Evolutionary conservation across 352 stramenopile genomes (phyloP), one percentile per base, ranked within the genome.

Genomic region (Pythium rhizo-oryzae): DNA sequence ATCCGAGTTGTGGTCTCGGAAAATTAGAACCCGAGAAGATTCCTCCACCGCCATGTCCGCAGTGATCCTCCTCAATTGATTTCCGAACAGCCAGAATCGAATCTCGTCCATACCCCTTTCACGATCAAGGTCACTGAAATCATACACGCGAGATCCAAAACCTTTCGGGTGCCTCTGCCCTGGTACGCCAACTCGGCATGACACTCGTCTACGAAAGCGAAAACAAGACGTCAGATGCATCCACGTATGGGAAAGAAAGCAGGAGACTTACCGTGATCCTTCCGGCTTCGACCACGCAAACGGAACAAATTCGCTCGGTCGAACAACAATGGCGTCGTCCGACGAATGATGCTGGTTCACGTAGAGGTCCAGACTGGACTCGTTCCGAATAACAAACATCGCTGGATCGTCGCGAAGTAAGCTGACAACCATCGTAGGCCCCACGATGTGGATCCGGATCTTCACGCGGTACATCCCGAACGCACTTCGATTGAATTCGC

Each of bases 351-450:
- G 70, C 61, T 96, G 87, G 41, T 76, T 89, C 37, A 95, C 81
- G 59, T 83, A 84, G 25, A 96, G 68, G 41, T 94, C 85, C 9
- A 79, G 80, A 49, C 74, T 88, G 18, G 89, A 93, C 54, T 95
- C 80, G 53, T 96, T 96, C 65, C 82, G 81, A 19, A 96, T 91
- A 47, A 94, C 75, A 55, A 92, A 94, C 87, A 95, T 94, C 0
- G 89, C 81, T 15, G 89, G 89, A 43, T 93, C 83, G 39, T 96
- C 89, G 16, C 74, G 75, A 65, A 84, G 69, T 2, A 96, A 71
- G 23, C 81, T 96, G 23, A 96, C 74, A 35, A 95, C 85, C 68
- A 96, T 90, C 39, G 81, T 94, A 1, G 89, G 79, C 1, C 85
- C 89, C 35, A 94, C 80, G 18, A 77, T 90, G 69, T 74, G 85